A percentile compares a stretch with the other conserved stretches of the same genome.
phyloP scores from a whole-genome alignment of 2,329 filamentous ascomycete species.

The Dothidotthia symphoricarpi region DNA sequence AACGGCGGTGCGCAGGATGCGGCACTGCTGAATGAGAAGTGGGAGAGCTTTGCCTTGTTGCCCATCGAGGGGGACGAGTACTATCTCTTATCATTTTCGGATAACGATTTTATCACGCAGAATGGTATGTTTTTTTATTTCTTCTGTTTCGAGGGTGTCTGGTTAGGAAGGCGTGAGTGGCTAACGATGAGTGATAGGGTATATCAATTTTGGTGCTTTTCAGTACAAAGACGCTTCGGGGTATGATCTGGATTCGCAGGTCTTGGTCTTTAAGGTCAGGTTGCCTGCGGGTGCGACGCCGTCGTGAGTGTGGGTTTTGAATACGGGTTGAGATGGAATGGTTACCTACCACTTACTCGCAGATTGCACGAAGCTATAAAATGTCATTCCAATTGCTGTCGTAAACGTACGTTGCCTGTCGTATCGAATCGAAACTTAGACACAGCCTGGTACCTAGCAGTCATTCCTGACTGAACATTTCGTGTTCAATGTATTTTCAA shows the following conservation, averaged over 20 bases:
- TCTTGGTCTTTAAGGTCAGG: slow-evolving; percentile 60
- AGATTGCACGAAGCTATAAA: too few species aligned
- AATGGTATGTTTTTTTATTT: slow-evolving; percentile 49
- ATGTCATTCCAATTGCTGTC: too few species aligned
- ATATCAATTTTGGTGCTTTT: slow-evolving; percentile 58
- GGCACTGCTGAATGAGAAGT: slow-evolving; percentile 70
- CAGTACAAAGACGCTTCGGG: slow-evolving; percentile 58
- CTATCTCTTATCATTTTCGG: slow-evolving; percentile 65
- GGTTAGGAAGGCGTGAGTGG: neutral
- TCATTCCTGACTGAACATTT: too few species aligned
- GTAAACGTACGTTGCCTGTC: too few species aligned
- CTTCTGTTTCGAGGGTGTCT: neutral
- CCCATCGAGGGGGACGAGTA: slow-evolving; percentile 63
- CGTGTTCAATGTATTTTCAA: too few species aligned
- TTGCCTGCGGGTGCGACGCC: slow-evolving; percentile 44
- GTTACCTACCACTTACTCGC: neutral
- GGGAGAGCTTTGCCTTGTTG: slow-evolving; percentile 66
- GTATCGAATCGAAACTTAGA: too few species aligned
- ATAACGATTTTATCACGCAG: slow-evolving; percentile 76
- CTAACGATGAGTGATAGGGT: slow-evolving; percentile 40
- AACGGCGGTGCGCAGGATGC: slow-evolving; percentile 64
- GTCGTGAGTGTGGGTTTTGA: slow-evolving; percentile 12
- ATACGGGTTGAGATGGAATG: slow-evolving; percentile 1
- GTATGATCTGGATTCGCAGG: slow-evolving; percentile 61
- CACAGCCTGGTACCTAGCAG: too few species aligned